Evolutionary conservation across 805 yeast species (phyloP), one percentile per base, ranked within the genome.

Genomic region (Hanseniaspora opuntiae): DNA sequence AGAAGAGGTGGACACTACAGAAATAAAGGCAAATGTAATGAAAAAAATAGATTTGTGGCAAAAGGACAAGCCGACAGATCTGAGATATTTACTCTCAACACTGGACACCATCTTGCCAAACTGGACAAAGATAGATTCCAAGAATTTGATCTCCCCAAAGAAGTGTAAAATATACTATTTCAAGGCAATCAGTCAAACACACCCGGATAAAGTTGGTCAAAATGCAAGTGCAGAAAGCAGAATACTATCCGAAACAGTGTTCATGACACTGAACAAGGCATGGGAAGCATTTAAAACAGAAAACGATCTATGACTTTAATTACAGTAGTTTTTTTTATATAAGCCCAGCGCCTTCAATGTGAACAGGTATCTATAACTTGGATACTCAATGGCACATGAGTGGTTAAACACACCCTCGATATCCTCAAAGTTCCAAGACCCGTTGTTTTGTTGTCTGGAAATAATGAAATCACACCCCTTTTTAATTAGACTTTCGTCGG

Each of bases 341-440:
- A 90, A 71, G 0, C 97, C 97, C 42, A 93, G 70, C 0, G 98
- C 98, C 68, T 93, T 93, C 60, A 90, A 84, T 1, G 97, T 83
- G 66, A 93, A 93, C 55, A 87, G 70, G 62, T 82, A 90, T 68
- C 84, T 81, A 68, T 93, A 93, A 62, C 87, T 86, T 39, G 97
- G 97, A 65, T 93, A 93, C 66, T 93, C 97, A 62, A 93, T 93
- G 2, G 93, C 96, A 70, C 94, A 72, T 1, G 87, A 79, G 63
- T 93, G 97, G 66, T 93, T 93, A 74, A 93, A 93, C 0, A 93
- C 97, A 45, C 99, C 99, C 67, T 90, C 97, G 28, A 85, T 80
- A 32, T 78, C 84, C 61, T 90, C 95, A 61, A 77, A 81, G 54
- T 74, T 71, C 87, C 95, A 93, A 58, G 86, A 93, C 2, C 99